Evolutionary conservation across 805 yeast genomes (phyloP).

Genomic region (Hanseniaspora clermontiae): DNA sequence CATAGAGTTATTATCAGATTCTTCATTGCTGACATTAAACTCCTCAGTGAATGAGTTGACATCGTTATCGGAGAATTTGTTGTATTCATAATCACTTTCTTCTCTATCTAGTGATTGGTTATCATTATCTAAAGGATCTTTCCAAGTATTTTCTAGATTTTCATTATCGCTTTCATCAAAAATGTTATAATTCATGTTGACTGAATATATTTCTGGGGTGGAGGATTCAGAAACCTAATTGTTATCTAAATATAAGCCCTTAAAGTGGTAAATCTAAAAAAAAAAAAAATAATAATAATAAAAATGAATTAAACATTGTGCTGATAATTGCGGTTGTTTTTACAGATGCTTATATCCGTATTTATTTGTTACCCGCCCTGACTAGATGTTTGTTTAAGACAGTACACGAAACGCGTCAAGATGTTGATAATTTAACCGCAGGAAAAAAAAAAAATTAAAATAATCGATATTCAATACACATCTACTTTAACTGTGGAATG

Average conservation of each 20-base stretch:
- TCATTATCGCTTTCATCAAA: neutral
- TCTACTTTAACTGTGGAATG: too few relatives aligned
- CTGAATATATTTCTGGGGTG: too few relatives aligned
- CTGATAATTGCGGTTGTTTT: neutral
- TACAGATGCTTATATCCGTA: neutral
- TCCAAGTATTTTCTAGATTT: neutral
- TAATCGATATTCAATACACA: neutral
- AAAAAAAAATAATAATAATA: too few relatives aligned
- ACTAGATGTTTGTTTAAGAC: neutral
- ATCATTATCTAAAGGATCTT: neutral
- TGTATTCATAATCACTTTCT: slow-evolving; percentile 3
- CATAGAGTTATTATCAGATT: neutral
- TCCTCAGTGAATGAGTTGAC: neutral
- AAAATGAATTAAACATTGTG: neutral
- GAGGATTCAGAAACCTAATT: neutral
- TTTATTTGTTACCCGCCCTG: neutral
- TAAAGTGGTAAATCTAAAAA: neutral
- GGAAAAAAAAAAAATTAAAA: too few relatives aligned
- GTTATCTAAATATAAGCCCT: neutral
- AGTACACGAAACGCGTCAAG: neutral
- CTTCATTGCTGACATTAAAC: neutral
- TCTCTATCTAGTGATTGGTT: neutral
- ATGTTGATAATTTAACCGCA: too few relatives aligned
- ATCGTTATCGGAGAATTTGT: neutral
- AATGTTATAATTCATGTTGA: slow-evolving; percentile 4